Conservation (phyloP, 768 basidiomycete species). For the Hirschioporus abietinus region DNA sequence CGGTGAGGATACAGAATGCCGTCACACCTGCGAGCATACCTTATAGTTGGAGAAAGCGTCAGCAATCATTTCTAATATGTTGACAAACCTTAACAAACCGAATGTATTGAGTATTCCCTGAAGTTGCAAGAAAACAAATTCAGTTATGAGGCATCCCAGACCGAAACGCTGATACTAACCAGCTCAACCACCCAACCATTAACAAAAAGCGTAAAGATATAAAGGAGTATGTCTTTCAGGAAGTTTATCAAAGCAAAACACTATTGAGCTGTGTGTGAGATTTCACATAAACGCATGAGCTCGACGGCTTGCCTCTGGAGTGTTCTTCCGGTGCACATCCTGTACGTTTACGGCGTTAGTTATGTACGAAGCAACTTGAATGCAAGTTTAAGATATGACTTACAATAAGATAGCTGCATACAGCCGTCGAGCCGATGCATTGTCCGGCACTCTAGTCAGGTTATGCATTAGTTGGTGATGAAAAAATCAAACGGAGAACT, state of each 20-base stretch:
- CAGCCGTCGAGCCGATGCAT: neutral
- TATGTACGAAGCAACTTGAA: neutral
- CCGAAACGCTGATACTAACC: neutral
- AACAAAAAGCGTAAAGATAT: neutral
- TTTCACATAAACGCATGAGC: neutral
- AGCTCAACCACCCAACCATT: neutral
- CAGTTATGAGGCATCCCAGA: neutral
- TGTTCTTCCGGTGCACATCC: neutral
- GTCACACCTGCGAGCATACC: neutral
- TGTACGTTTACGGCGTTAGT: neutral
- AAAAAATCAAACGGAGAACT: neutral
- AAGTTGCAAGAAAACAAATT: neutral
- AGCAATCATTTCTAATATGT: neutral
- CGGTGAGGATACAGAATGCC: neutral
- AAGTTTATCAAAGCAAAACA: neutral
- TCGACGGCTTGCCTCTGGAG: neutral
- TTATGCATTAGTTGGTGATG: neutral
- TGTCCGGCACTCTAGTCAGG: neutral
- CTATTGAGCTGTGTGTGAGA: neutral
- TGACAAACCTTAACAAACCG: neutral
- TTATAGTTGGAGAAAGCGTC: neutral
- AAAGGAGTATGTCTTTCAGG: neutral
- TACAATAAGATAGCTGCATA: neutral
- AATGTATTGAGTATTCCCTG: neutral
- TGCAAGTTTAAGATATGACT: neutral